Evolutionary conservation across 805 yeast species (phyloP).

Genomic region (Sungouiozyma intestinalis): DNA sequence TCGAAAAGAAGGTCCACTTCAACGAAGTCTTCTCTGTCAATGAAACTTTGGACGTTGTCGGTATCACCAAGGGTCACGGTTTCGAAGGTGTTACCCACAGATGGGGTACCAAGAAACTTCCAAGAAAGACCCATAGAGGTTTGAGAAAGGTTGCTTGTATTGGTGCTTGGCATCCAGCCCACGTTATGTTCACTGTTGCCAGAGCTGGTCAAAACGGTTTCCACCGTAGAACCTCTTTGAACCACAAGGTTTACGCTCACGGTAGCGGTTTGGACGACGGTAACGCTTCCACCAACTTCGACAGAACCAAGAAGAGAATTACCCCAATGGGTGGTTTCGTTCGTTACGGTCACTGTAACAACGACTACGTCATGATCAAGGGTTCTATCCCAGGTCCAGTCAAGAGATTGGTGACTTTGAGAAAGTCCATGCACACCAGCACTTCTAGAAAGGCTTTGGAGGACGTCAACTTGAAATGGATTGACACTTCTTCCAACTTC

Average conservation of each 20-base stretch:
- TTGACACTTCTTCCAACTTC: conserved; percentile 99
- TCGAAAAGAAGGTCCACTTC: conserved; percentile 96
- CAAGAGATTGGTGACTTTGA: conserved; percentile 98
- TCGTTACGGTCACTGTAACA: conserved; percentile 95
- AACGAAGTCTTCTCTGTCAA: conserved; percentile 96
- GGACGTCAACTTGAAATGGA: conserved; percentile 96
- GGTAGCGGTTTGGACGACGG: conserved; percentile 95
- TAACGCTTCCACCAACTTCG: conserved; percentile 92
- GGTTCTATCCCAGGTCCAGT: conserved; percentile 99
- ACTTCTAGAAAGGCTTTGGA: conserved; percentile 96
- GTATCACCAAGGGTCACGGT: conserved; percentile 99
- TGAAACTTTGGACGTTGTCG: conserved; percentile 97
- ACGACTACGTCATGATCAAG: conserved; percentile 95
- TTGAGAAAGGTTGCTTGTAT: conserved; percentile 99
- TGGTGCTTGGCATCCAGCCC: conserved; percentile 99
- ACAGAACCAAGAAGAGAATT: conserved; percentile 99
- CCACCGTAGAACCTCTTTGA: conserved; percentile 99
- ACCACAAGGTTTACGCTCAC: conserved; percentile 99
- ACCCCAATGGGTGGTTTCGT: conserved; percentile 99
- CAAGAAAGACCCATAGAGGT: conserved; percentile 99
- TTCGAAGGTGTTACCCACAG: conserved; percentile 99
- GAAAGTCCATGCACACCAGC: conserved; percentile 97
- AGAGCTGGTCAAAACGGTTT: conserved; percentile 99
- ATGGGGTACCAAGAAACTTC: conserved; percentile 99
- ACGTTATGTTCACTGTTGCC: conserved; percentile 99